A percentile compares a stretch with the other conserved stretches of the same genome.
Conservation (phyloP, 1,284 basidiomycete genomes). For the Malassezia brasiliensis region DNA sequence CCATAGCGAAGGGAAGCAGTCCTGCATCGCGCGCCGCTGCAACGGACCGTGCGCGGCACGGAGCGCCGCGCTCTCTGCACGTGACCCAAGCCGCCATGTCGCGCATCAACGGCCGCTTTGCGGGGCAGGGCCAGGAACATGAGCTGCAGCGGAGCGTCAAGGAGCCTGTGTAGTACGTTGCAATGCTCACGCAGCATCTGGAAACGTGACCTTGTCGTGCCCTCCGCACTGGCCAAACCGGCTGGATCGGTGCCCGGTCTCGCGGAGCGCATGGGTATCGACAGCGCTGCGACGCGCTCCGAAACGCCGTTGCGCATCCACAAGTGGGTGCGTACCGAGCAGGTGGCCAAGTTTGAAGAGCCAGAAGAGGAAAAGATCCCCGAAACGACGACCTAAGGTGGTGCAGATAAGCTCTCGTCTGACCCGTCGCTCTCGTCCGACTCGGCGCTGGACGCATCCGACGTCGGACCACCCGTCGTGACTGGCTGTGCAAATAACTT, state of each 20-base stretch:
- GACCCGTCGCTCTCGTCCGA: background rate
- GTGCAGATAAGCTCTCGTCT: background rate
- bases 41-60: no score
- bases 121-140: constrained; percentile 7
- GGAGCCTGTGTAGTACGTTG: constrained; percentile 11
- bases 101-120: constrained; percentile 13
- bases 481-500: constrained; percentile 8
- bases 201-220: constrained; percentile 10
- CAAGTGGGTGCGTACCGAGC: constrained; percentile 17
- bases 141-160: constrained; percentile 10
- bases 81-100: constrained; percentile 8
- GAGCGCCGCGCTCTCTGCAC: background rate
- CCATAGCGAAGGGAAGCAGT: no score
- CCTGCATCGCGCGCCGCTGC: no score
- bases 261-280: constrained; percentile 9
- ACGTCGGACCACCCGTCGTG: constrained; percentile 1
- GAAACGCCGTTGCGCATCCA: constrained; percentile 10
- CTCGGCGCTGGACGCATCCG: constrained; percentile 12
- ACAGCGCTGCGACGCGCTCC: constrained; percentile 11
- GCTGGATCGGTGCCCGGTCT: background rate
- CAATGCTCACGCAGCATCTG: background rate
- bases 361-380: background rate
- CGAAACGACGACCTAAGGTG: background rate
- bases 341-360: background rate
- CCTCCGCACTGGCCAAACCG: constrained; percentile 1